A percentile compares a stretch with the other conserved stretches of the same genome.
phyloP scores from a whole-genome alignment of 768 basidiomycete species.

The Tylopilus felleus region DNA sequence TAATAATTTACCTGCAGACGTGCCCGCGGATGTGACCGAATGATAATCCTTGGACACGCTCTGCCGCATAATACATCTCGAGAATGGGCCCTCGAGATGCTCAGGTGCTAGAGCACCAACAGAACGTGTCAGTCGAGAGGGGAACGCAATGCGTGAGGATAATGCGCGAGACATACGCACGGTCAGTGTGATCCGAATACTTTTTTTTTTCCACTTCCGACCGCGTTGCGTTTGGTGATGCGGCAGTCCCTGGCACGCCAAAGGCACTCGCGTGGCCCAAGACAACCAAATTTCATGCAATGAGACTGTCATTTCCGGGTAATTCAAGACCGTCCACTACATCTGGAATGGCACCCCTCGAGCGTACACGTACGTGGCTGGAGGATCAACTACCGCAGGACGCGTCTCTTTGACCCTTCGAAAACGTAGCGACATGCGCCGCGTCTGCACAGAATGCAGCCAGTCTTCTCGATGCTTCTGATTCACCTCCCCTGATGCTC shows the following conservation, averaged over 20 bases:
- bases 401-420: conserved; percentile 13
- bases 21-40: conserved; percentile 22
- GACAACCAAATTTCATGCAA: conserved; percentile 20
- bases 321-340: conserved; percentile 5
- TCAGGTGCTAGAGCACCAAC: conserved; percentile 3
- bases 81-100: conserved; percentile 6
- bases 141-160: not conserved
- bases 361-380: conserved; percentile 16
- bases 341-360: conserved; percentile 4
- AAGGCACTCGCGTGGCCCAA: conserved; percentile 20
- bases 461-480: conserved; percentile 20
- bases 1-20: conserved; percentile 7
- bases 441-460: conserved; percentile 16
- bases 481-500: conserved; percentile 31
- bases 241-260: conserved; percentile 8
- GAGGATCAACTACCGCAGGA: conserved; percentile 21
- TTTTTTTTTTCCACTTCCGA: not conserved
- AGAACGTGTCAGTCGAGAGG: conserved; percentile 1
- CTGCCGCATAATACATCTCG: conserved; percentile 9
- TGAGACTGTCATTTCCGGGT: conserved; percentile 22
- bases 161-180: conserved; percentile 10
- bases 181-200: not conserved
- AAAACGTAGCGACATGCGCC: conserved; percentile 13
- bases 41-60: conserved; percentile 6
- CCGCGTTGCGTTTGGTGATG: conserved; percentile 4